These are phyloP conservation scores for Neoboletus magnificus DNA, from an alignment of 768 basidiomycete genomes.

Conservation along the genomic window DNA sequence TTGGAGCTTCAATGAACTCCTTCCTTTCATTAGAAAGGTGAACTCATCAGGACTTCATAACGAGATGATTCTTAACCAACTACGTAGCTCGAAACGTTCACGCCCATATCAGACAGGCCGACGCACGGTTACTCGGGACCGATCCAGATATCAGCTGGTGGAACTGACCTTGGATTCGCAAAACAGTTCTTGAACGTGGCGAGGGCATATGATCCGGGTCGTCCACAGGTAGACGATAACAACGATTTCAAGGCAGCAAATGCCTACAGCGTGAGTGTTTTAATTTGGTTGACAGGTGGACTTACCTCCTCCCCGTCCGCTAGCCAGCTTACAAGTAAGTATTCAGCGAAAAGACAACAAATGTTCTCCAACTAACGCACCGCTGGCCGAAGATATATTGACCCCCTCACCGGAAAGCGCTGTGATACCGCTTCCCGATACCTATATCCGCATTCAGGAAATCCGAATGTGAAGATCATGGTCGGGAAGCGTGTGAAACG, in stretches of 20 bases:
- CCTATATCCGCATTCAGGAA: constrained; percentile 34
- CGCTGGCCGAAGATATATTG: constrained; percentile 46
- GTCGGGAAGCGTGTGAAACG: too few species aligned
- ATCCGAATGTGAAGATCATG: constrained; percentile 29
- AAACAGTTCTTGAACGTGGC: constrained; percentile 48
- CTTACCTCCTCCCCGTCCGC: background rate
- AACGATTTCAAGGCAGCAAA: background rate
- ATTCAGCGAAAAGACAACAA: too few species aligned
- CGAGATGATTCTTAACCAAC: constrained; percentile 36
- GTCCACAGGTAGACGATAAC: constrained; percentile 15
- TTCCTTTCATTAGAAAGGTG: constrained; percentile 60
- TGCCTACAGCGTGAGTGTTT: constrained; percentile 23
- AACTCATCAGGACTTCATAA: background rate
- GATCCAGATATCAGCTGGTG: constrained; percentile 18
- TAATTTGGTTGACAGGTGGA: background rate
- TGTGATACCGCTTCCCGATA: constrained; percentile 34
- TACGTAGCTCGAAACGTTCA: constrained; percentile 42
- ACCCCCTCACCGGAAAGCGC: constrained; percentile 36
- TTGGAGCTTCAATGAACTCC: constrained; percentile 56
- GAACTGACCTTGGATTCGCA: constrained; percentile 13
- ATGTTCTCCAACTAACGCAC: background rate
- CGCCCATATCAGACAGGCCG: constrained; percentile 25
- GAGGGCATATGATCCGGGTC: constrained; percentile 43
- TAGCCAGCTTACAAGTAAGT: constrained; percentile 5
- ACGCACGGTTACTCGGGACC: constrained; percentile 38